Percentiles rank a stretch among this genome's conserved stretches.
Evolutionary conservation across 768 basidiomycete genomes (phyloP).

Genomic region (Amylocystis lapponica): DNA sequence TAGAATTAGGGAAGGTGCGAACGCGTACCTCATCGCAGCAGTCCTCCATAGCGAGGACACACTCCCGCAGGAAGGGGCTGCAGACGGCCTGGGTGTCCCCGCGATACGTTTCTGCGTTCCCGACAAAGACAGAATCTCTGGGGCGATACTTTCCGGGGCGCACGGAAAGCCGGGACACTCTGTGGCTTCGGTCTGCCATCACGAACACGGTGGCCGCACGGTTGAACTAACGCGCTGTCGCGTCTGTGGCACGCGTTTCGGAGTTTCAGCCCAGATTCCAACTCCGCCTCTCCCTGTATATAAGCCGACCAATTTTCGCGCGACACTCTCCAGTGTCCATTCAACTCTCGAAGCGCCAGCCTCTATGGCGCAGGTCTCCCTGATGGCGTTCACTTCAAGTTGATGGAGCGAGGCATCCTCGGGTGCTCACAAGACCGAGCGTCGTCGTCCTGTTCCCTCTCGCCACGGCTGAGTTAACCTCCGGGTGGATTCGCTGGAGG

Average conservation of each 20-base stretch:
- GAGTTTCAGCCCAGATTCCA: constrained; percentile 12
- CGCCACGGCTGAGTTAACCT: constrained; percentile 41
- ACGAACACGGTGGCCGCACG: neutral
- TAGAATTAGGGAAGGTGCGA: neutral
- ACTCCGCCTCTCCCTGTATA: constrained; percentile 20
- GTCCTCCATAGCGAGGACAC: constrained; percentile 73
- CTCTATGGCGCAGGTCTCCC: constrained; percentile 44
- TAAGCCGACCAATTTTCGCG: constrained; percentile 18
- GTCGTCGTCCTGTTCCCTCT: constrained; percentile 32
- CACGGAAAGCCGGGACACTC: constrained; percentile 46
- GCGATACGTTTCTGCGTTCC: constrained; percentile 60
- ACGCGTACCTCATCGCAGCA: constrained; percentile 70
- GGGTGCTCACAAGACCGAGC: constrained; percentile 48
- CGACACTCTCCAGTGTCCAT: constrained; percentile 50
- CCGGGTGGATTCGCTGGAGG: constrained; percentile 50
- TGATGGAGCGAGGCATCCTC: constrained; percentile 70
- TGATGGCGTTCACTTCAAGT: constrained; percentile 67
- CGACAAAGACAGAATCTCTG: constrained; percentile 66
- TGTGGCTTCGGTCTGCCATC: constrained; percentile 14
- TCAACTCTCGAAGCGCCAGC: constrained; percentile 66
- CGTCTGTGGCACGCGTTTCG: constrained; percentile 19
- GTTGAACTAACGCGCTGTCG: constrained; percentile 6
- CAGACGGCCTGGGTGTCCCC: constrained; percentile 61
- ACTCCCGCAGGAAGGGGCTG: constrained; percentile 68
- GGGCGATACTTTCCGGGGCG: constrained; percentile 31